These are phyloP conservation scores for Diaporthe capsici DNA, from an alignment of 2,329 filamentous ascomycete species.

Conservation along the genomic window DNA sequence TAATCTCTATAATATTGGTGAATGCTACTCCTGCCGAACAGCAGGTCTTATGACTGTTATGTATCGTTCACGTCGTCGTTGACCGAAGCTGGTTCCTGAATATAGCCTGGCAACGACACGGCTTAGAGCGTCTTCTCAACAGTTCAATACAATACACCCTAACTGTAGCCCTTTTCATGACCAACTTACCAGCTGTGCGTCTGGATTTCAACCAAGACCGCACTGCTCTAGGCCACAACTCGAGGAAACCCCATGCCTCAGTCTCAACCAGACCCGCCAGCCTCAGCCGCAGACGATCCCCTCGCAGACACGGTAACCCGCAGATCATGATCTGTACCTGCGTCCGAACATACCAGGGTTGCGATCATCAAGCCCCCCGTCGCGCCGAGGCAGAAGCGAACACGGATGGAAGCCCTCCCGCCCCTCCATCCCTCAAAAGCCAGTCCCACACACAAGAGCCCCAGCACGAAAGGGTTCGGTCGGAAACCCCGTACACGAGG, in stretches of 20 bases:
- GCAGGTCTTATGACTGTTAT: not conserved
- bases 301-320: not conserved
- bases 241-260: not conserved
- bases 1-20: not conserved
- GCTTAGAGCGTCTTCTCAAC: not conserved
- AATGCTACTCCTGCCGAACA: not conserved
- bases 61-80: no score
- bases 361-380: not conserved
- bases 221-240: not conserved
- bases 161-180: no score
- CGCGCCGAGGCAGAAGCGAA: constrained; percentile 14
- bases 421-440: not conserved
- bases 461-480: not conserved
- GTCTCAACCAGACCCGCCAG: not conserved
- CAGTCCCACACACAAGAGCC: constrained; percentile 6
- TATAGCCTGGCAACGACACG: not conserved
- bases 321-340: constrained; percentile 3
- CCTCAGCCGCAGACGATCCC: not conserved
- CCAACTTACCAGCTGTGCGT: not conserved
- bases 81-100: not conserved
- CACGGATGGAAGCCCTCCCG: not conserved
- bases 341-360: constrained; percentile 5
- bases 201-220: not conserved
- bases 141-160: not conserved
- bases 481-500: constrained; percentile 9